Evolutionary conservation across 2,329 filamentous ascomycete species (phyloP).

Genomic region (Ascochyta lentis): DNA sequence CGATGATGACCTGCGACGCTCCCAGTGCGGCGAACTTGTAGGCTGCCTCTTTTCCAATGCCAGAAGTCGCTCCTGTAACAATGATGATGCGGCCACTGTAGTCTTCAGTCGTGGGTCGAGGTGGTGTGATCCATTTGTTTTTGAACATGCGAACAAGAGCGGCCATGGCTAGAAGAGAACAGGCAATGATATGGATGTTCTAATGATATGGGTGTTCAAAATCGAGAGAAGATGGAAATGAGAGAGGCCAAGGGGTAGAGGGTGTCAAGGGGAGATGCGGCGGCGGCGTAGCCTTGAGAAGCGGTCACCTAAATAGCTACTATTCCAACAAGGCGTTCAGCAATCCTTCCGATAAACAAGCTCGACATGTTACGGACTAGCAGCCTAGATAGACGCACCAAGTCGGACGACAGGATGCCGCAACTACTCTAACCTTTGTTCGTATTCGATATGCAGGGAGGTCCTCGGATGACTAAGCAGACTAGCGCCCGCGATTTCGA

Average conservation of each 20-base stretch:
- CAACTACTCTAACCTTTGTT: background rate
- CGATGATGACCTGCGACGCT: conserved; percentile 49
- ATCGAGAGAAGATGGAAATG: background rate
- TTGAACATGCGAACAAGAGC: conserved; percentile 35
- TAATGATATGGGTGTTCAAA: background rate
- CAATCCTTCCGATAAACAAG: too few relatives aligned
- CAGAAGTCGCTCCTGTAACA: conserved; percentile 53
- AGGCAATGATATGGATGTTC: conserved; percentile 45
- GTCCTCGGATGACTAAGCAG: conserved; percentile 2
- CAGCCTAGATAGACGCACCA: background rate
- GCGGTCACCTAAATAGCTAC: conserved; percentile 1
- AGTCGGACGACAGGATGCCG: background rate
- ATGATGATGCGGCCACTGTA: conserved; percentile 52
- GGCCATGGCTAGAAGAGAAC: conserved; percentile 24
- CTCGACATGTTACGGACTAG: too few relatives aligned
- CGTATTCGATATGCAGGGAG: background rate
- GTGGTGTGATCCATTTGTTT: conserved; percentile 45
- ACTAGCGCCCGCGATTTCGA: conserved; percentile 15
- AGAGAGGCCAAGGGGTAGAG: conserved; percentile 72
- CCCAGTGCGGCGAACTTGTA: conserved; percentile 47
- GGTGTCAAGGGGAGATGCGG: conserved; percentile 27
- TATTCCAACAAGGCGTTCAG: background rate
- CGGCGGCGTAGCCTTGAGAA: background rate
- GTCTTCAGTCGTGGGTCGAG: conserved; percentile 41
- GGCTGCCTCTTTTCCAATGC: conserved; percentile 49